Evolutionary conservation across 768 basidiomycete species (phyloP).

Genomic region (Gloeopeniophorella convolvens): DNA sequence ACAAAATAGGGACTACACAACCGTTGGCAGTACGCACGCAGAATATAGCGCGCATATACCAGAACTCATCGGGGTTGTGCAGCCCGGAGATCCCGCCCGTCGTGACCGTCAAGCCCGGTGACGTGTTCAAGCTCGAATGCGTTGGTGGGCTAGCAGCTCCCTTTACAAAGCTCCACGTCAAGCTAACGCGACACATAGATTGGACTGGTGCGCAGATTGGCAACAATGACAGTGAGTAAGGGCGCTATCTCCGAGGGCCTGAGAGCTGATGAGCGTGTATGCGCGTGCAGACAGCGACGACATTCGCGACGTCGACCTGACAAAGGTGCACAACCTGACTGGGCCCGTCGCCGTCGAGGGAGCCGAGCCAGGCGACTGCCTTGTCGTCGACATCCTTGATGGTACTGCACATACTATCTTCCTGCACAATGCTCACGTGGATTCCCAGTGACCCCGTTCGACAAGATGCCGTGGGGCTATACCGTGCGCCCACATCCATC

Average conservation of each 20-base stretch:
- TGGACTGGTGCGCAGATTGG: constrained; percentile 80
- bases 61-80: neutral
- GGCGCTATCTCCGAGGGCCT: neutral
- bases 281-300: constrained; percentile 51
- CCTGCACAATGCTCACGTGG: neutral
- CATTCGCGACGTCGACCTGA: constrained; percentile 56
- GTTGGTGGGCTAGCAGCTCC: constrained; percentile 38
- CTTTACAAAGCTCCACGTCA: neutral
- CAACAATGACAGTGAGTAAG: constrained; percentile 57
- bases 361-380: constrained; percentile 71
- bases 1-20: constrained; percentile 52
- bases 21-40: constrained; percentile 53
- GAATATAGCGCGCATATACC: neutral
- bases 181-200: constrained; percentile 35
- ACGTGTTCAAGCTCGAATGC: constrained; percentile 66
- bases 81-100: constrained; percentile 62
- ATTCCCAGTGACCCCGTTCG: constrained; percentile 52
- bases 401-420: constrained; percentile 31
- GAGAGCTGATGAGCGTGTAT: neutral
- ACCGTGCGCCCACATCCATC: no score
- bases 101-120: constrained; percentile 55
- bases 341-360: constrained; percentile 72
- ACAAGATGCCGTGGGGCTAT: constrained; percentile 79
- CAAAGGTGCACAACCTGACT: constrained; percentile 65
- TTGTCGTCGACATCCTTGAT: constrained; percentile 77